A percentile compares a stretch with the other conserved stretches of the same genome.
phyloP scores from a whole-genome alignment of 108 stramenopile species.

The Skeletonema grethae region DNA sequence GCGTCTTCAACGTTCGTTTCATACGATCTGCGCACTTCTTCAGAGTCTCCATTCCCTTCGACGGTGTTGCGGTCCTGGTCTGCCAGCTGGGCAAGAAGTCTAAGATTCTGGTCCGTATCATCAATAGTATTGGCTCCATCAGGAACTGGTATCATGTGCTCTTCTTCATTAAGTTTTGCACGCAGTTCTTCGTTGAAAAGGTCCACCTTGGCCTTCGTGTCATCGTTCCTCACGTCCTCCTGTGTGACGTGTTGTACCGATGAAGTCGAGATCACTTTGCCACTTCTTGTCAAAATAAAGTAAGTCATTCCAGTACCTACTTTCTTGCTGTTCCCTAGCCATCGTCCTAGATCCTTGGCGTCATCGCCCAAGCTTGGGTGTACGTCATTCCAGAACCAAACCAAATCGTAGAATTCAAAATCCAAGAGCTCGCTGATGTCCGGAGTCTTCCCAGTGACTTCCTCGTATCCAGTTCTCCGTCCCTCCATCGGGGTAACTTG shows the following conservation, averaged over 20 bases:
- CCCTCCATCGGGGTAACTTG: slow-evolving; percentile 7
- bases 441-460: slow-evolving; percentile 39
- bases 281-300: slow-evolving; percentile 19
- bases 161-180: background rate
- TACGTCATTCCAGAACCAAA: slow-evolving; percentile 33
- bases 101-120: background rate
- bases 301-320: slow-evolving; percentile 41
- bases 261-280: slow-evolving; percentile 20
- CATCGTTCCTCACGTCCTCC: slow-evolving; percentile 19
- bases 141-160: background rate
- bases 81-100: background rate
- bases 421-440: slow-evolving; percentile 54
- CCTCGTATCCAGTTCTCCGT: slow-evolving; percentile 20
- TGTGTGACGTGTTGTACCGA: slow-evolving; percentile 35
- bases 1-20: background rate
- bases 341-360: slow-evolving; percentile 10
- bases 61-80: background rate
- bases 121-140: background rate
- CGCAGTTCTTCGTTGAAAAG: background rate
- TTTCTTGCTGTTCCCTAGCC: slow-evolving; percentile 7
- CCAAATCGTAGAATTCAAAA: slow-evolving; percentile 48
- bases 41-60: background rate
- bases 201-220: background rate
- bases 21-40: background rate
- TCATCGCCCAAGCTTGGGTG: slow-evolving; percentile 20